These are phyloP conservation scores for Trichoderma sp. DNA, from an alignment of 2,329 filamentous ascomycete species.

Conservation along the genomic window DNA sequence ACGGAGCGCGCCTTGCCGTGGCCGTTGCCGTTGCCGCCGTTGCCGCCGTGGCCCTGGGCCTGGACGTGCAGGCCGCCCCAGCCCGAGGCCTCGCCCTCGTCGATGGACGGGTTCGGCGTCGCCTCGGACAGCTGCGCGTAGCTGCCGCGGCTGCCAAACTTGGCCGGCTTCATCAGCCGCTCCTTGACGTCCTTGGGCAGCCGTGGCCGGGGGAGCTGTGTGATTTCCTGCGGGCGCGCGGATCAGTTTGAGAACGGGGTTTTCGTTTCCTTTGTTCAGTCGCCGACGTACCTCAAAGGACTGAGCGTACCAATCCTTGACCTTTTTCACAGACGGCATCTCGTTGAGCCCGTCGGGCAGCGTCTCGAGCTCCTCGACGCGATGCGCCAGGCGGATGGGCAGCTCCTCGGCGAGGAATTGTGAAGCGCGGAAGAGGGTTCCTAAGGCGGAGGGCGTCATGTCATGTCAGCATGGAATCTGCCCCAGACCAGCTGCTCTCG, in stretches of 20 bases:
- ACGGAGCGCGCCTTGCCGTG: slow-evolving; percentile 51
- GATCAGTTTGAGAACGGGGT: not conserved
- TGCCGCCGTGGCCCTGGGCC: slow-evolving; percentile 51
- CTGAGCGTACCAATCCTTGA: slow-evolving; percentile 98
- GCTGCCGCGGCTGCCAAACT: slow-evolving; percentile 57
- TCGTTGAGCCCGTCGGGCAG: slow-evolving; percentile 95
- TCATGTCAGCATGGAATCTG: slow-evolving; percentile 47
- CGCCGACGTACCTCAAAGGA: slow-evolving; percentile 84
- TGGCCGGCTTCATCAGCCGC: slow-evolving; percentile 71
- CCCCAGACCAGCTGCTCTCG: not conserved
- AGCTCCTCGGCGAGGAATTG: slow-evolving; percentile 98
- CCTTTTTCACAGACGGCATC: slow-evolving; percentile 94
- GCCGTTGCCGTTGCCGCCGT: slow-evolving; percentile 38
- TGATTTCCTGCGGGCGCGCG: slow-evolving; percentile 74
- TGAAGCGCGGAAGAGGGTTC: slow-evolving; percentile 93
- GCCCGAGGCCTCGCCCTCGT: slow-evolving; percentile 76
- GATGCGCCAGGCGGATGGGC: slow-evolving; percentile 92
- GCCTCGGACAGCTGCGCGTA: slow-evolving; percentile 77
- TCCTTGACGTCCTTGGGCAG: slow-evolving; percentile 76
- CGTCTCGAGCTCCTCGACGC: slow-evolving; percentile 89
- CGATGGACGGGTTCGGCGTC: slow-evolving; percentile 87
- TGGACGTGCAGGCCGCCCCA: slow-evolving; percentile 49
- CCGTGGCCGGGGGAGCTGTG: slow-evolving; percentile 75
- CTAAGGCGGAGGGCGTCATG: slow-evolving; percentile 63
- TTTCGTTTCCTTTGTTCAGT: not conserved